Base-by-base conservation (phyloP, 345 rosid genomes). In the Eutrema yunnanense region DNA sequence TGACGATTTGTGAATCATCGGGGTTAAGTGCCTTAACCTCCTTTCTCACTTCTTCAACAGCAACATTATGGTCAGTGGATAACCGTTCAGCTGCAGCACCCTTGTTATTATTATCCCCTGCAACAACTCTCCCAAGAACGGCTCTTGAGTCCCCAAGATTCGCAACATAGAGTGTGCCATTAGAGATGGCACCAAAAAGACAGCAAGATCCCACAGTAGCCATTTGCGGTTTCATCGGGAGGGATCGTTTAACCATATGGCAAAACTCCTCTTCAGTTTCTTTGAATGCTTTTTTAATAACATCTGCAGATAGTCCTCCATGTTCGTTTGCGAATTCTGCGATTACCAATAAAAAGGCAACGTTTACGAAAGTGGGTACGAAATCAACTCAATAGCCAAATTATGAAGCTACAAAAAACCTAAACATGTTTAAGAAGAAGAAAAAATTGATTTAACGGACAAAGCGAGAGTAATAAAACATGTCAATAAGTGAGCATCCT, bases 11-110 rank as follows among this genome's bases (percentile, higher is more conserved):
- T 6, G 96, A 79, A 80, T 95, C 99, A 76, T 95, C 99, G 0
- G 99, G 99, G 75, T 95, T 93, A 75, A 95, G 96, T 36, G 88
- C 96, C 86, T 85, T 80, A 53, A 95, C 99, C 82, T 95, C 99
- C 80, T 80, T 95, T 70, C 99, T 83, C 36, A 95, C 96, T 72
- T 92, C 99, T 81, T 90, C 97, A 49, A 80, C 94, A 43, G 85
- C 86, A 36, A 95, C 99, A 76, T 95, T 95, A 75, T 95, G 99
- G 86, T 95, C 99, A 32, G 96, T 92, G 4, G 99, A 90, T 76
- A 95, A 78, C 47, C 99, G 79, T 76, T 95, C 96, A 41, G 97
- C 96, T 30, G 78, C 86, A 32, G 89, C 89, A 44, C 50, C 83
- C 37, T 62, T 62, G 19, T 52, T 73, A 61, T 58, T 82, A 55